These are phyloP conservation scores for Phytophthora sp. DNA, from an alignment of 352 stramenopile genomes.

Conservation along the genomic window DNA sequence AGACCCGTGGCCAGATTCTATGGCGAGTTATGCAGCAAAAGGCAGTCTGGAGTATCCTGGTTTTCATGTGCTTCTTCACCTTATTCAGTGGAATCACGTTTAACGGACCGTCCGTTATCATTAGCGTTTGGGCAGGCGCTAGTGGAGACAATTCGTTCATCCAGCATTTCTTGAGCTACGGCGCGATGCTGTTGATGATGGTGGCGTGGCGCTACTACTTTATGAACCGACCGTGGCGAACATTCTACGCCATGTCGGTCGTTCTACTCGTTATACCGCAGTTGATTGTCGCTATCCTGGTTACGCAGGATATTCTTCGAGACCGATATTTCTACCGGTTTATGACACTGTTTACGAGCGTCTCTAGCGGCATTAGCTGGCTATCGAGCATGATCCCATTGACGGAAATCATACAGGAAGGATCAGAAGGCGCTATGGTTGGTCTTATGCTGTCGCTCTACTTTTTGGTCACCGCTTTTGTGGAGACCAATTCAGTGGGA, in stretches of 20 bases:
- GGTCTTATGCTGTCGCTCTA: conserved; percentile 53
- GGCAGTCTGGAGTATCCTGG: conserved; percentile 47
- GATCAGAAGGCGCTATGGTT: conserved; percentile 56
- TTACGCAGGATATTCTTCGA: conserved; percentile 40
- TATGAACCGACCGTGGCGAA: conserved; percentile 46
- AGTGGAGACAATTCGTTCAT: conserved; percentile 34
- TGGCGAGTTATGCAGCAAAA: conserved; percentile 67
- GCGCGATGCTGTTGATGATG: conserved; percentile 28
- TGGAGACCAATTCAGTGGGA: conserved; percentile 41
- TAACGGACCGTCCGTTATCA: conserved; percentile 24
- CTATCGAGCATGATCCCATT: conserved; percentile 47
- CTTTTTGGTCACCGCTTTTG: conserved; percentile 45
- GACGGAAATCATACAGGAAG: conserved; percentile 62
- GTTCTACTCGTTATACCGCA: conserved; percentile 42
- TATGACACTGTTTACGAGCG: conserved; percentile 11
- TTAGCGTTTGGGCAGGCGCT: conserved; percentile 34
- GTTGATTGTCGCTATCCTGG: conserved; percentile 27
- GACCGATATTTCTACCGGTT: conserved; percentile 39
- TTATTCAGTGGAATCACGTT: conserved; percentile 46
- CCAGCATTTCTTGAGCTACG: conserved; percentile 25
- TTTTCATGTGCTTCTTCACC: conserved; percentile 6
- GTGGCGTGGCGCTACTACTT: conserved; percentile 46
- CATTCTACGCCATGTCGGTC: conserved; percentile 39
- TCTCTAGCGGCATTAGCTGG: conserved; percentile 19
- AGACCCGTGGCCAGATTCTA: conserved; percentile 44